Conservation (phyloP, 2,329 filamentous ascomycete species). For the Paecilomyces variotii region DNA sequence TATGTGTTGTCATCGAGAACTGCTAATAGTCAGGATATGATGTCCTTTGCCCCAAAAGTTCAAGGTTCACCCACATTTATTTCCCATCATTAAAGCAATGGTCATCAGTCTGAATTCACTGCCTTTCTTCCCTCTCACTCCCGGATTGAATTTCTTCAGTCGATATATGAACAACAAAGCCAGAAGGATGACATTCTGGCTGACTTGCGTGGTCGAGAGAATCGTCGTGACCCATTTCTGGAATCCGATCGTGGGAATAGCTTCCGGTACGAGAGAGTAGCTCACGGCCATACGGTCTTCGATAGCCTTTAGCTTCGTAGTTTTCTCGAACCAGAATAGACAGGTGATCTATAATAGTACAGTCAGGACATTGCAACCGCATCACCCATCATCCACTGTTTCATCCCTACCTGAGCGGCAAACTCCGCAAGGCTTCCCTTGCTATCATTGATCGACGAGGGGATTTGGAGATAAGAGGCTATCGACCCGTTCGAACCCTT, state of each 20-base stretch:
- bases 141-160: conserved; percentile 81
- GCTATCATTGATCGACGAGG: conserved; percentile 64
- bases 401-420: conserved; percentile 62
- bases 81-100: conserved; percentile 93
- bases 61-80: conserved; percentile 64
- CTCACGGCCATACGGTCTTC: conserved; percentile 47
- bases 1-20: conserved; percentile 98
- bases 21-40: conserved; percentile 22
- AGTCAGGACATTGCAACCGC: conserved; percentile 1
- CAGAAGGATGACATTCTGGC: conserved; percentile 86
- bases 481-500: conserved; percentile 29
- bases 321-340: conserved; percentile 94
- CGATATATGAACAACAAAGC: conserved; percentile 89
- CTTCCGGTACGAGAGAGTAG: conserved; percentile 58
- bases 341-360: conserved; percentile 65
- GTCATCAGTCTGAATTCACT: conserved; percentile 91
- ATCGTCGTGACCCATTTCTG: conserved; percentile 90
- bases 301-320: conserved; percentile 67
- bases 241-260: conserved; percentile 70
- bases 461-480: conserved; percentile 57
- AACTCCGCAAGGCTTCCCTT: conserved; percentile 75
- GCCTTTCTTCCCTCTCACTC: conserved; percentile 80
- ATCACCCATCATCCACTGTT: background rate
- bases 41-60: background rate
- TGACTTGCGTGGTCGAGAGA: conserved; percentile 88